These are phyloP conservation scores for Boletales sp. DNA, from an alignment of 768 basidiomycete genomes.

Conservation along the genomic window DNA sequence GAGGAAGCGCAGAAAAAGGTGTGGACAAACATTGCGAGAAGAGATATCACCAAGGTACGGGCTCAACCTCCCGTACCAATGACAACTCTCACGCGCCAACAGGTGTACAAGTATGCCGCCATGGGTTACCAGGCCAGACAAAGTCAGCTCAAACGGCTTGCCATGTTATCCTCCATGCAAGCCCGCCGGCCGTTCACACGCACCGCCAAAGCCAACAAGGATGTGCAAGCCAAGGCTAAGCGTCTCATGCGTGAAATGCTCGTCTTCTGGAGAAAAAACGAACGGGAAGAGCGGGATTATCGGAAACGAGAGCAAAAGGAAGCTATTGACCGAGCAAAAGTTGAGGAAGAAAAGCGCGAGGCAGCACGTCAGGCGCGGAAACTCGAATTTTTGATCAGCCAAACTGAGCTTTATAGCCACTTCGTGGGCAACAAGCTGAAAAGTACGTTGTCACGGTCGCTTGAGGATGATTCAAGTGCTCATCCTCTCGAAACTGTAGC, in stretches of 20 bases:
- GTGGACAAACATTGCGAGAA: conserved; percentile 84
- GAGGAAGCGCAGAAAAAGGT: conserved; percentile 87
- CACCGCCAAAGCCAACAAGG: conserved; percentile 76
- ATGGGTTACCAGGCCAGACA: conserved; percentile 64
- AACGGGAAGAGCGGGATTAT: conserved; percentile 91
- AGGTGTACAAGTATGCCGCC: conserved; percentile 82
- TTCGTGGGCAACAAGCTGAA: conserved; percentile 97
- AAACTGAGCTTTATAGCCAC: conserved; percentile 98
- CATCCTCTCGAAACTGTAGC: conserved; percentile 41
- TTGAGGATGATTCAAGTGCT: conserved; percentile 13
- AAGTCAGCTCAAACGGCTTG: conserved; percentile 71
- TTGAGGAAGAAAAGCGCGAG: conserved; percentile 93
- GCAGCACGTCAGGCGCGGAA: conserved; percentile 92
- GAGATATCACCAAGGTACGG: conserved; percentile 77
- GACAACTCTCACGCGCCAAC: conserved; percentile 5
- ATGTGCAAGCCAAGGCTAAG: conserved; percentile 80
- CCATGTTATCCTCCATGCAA: conserved; percentile 70
- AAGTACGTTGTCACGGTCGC: conserved; percentile 46
- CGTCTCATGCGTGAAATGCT: conserved; percentile 94
- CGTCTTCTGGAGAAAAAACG: conserved; percentile 96
- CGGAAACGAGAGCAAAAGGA: conserved; percentile 95
- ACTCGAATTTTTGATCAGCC: conserved; percentile 96
- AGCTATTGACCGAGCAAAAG: conserved; percentile 78
- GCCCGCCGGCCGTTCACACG: conserved; percentile 72
- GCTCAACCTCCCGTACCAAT: background rate